phyloP scores from a whole-genome alignment of 2,329 filamentous ascomycete genomes.

The Aureobasidium sp. region DNA sequence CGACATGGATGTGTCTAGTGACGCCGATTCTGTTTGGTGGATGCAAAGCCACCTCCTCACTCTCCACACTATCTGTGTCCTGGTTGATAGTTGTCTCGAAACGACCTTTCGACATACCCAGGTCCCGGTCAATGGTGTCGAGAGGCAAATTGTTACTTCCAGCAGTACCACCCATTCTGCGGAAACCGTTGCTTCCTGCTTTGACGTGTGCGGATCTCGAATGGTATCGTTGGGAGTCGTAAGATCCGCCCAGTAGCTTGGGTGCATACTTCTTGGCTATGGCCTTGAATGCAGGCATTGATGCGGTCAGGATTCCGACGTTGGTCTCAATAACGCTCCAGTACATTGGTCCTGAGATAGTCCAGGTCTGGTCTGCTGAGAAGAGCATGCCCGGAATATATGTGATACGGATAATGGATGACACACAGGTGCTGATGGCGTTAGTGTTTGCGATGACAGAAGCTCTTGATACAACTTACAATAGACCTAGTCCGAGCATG shows the following conservation, averaged over 20 bases:
- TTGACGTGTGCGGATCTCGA: conserved; percentile 2
- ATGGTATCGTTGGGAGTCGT: background rate
- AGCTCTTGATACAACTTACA: background rate
- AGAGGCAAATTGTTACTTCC: background rate
- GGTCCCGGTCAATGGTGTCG: conserved; percentile 3
- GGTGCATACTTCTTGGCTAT: conserved; percentile 31
- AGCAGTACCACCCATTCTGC: background rate
- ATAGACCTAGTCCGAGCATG: conserved; percentile 3
- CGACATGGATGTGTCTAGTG: conserved; percentile 2
- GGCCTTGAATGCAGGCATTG: conserved; percentile 32
- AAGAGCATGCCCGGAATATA: conserved; percentile 11
- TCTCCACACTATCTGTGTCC: background rate
- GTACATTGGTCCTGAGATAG: conserved; percentile 18
- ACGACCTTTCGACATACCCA: conserved; percentile 7
- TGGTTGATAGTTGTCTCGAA: conserved; percentile 6
- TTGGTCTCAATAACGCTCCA: conserved; percentile 33
- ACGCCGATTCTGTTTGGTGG: conserved; percentile 4
- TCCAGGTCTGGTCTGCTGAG: conserved; percentile 2
- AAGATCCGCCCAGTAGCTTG: conserved; percentile 22
- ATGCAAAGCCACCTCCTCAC: conserved; percentile 2
- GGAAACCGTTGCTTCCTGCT: conserved; percentile 1
- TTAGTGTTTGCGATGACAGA: background rate
- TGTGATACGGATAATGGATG: conserved; percentile 5
- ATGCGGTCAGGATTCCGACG: conserved; percentile 32
- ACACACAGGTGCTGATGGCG: background rate